Evolutionary conservation across 2,329 filamentous ascomycete species (phyloP).

Genomic region (Fusarium humuli): DNA sequence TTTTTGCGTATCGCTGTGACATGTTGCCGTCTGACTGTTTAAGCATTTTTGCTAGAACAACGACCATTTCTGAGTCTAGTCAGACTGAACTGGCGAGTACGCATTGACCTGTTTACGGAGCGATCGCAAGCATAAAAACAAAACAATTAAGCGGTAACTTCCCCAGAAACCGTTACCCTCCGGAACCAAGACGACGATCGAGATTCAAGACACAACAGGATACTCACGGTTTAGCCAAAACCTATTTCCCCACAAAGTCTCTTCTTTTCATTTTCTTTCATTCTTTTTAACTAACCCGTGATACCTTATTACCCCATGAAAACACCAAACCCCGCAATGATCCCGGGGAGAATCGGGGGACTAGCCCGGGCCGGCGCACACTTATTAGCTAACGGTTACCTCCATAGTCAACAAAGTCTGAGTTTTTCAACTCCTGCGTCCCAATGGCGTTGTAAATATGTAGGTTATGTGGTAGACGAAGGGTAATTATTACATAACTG

Average conservation of each 20-base stretch:
- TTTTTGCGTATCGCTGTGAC: not conserved
- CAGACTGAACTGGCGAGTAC: no score
- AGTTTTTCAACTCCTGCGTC: conserved; percentile 11
- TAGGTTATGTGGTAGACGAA: not conserved
- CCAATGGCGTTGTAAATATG: conserved; percentile 1
- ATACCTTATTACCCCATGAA: conserved; percentile 34
- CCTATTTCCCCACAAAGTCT: not conserved
- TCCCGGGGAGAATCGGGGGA: conserved; percentile 32
- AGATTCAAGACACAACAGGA: not conserved
- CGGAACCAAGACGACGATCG: not conserved
- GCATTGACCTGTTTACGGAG: no score
- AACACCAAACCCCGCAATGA: conserved; percentile 36
- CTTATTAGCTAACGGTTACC: conserved; percentile 37
- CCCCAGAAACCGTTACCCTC: not conserved
- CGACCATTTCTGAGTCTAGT: not conserved
- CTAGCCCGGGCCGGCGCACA: conserved; percentile 26
- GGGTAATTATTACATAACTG: conserved; percentile 32
- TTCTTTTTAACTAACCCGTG: conserved; percentile 11
- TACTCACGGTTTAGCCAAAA: conserved; percentile 5
- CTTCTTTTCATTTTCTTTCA: not conserved
- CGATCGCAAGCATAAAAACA: no score
- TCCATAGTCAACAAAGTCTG: not conserved
- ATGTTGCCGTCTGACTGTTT: no score
- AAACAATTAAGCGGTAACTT: not conserved
- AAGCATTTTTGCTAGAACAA: not conserved